A percentile compares a stretch with the other conserved stretches of the same genome.
Conservation (phyloP, 1,284 basidiomycete genomes). For the Malassezia furfur region DNA sequence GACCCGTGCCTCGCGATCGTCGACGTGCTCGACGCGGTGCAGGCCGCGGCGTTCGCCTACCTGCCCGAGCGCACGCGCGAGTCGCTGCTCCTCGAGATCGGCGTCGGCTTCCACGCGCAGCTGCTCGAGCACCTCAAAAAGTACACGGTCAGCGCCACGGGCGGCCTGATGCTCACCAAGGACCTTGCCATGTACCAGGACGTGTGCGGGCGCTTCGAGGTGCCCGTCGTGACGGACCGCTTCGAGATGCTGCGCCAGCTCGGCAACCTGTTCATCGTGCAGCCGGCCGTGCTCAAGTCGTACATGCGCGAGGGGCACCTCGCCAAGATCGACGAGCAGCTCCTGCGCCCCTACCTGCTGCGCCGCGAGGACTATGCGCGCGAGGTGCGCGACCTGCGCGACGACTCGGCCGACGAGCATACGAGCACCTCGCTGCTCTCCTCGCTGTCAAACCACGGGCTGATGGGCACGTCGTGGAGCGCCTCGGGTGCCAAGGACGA, state of each 20-base stretch:
- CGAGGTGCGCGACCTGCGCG: slow-evolving; percentile 38
- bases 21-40: slow-evolving; percentile 70
- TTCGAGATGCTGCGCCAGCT: slow-evolving; percentile 98
- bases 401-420: slow-evolving; percentile 14
- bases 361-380: slow-evolving; percentile 69
- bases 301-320: slow-evolving; percentile 47
- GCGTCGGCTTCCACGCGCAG: slow-evolving; percentile 83
- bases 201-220: slow-evolving; percentile 66
- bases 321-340: slow-evolving; percentile 73
- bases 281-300: slow-evolving; percentile 40
- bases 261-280: slow-evolving; percentile 70
- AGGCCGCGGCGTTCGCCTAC: slow-evolving; percentile 50
- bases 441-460: background rate
- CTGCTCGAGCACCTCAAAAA: slow-evolving; percentile 89
- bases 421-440: slow-evolving; percentile 9
- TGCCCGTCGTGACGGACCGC: slow-evolving; percentile 76
- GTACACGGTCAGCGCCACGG: slow-evolving; percentile 90
- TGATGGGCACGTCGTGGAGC: background rate
- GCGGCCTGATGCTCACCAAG: slow-evolving; percentile 97
- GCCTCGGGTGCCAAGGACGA: background rate
- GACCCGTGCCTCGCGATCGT: slow-evolving; percentile 86
- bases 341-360: slow-evolving; percentile 82
- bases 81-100: slow-evolving; percentile 82
- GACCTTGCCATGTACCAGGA: slow-evolving; percentile 97
- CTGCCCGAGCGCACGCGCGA: slow-evolving; percentile 62